These are phyloP conservation scores for Bipolaris cookei DNA, from an alignment of 2,329 filamentous ascomycete genomes.

Conservation along the genomic window DNA sequence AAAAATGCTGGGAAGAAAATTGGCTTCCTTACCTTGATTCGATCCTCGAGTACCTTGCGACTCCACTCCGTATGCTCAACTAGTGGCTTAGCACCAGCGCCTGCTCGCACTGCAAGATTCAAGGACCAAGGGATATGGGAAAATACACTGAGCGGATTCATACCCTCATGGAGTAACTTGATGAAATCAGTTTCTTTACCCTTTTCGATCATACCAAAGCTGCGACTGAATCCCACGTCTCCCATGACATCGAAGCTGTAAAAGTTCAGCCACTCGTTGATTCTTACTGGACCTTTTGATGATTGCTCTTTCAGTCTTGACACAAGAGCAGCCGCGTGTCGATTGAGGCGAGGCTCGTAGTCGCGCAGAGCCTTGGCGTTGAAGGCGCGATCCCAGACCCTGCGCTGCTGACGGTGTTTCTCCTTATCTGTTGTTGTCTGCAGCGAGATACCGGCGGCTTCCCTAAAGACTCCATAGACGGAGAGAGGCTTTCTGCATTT, in stretches of 20 bases:
- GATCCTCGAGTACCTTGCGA: conserved; percentile 31
- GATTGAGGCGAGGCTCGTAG: conserved; percentile 45
- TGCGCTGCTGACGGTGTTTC: conserved; percentile 40
- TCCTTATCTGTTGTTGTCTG: conserved; percentile 39
- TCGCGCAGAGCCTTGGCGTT: conserved; percentile 44
- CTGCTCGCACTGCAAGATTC: conserved; percentile 24
- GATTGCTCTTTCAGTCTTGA: conserved; percentile 29
- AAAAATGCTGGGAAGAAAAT: background rate
- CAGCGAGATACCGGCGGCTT: conserved; percentile 31
- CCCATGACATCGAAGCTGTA: conserved; percentile 60
- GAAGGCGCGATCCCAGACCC: conserved; percentile 45
- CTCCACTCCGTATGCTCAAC: conserved; percentile 36
- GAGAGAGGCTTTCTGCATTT: conserved; percentile 37
- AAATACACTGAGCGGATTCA: conserved; percentile 28
- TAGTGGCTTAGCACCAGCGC: conserved; percentile 28
- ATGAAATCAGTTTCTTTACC: conserved; percentile 39
- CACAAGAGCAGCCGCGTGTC: conserved; percentile 37
- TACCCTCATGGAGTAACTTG: conserved; percentile 34
- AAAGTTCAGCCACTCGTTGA: conserved; percentile 47
- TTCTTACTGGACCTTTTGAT: conserved; percentile 28
- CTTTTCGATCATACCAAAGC: conserved; percentile 48
- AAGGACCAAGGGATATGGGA: conserved; percentile 33
- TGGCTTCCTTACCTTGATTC: conserved; percentile 28
- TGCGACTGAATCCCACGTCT: conserved; percentile 52
- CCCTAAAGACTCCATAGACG: conserved; percentile 32